Evolutionary conservation across 2,329 filamentous ascomycete species (phyloP), one percentile per base, ranked within the genome.

Genomic region (Paramyrothecium sp.): DNA sequence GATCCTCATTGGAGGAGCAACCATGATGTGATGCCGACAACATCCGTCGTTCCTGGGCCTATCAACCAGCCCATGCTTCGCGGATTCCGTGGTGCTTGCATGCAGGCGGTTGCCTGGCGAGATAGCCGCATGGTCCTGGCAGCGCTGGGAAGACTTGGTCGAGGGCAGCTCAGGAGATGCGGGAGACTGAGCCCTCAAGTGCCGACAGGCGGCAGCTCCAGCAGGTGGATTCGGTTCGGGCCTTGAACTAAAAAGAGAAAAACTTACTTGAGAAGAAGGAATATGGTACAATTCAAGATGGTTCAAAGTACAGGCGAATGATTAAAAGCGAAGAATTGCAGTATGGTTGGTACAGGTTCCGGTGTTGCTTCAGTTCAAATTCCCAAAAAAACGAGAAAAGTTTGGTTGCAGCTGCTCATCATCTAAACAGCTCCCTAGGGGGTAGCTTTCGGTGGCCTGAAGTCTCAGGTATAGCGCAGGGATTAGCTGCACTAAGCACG

Each of bases 401-500:
- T 44, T 44, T 44, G n/a, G 38, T 12, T 44, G 38, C n/a, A 44
- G n/a, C 38, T 30, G 26, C 26, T 30, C 26, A 30, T 30, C 26
- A 30, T 30, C 26, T 30, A 30, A 30, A 30, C 26, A 30, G 26
- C 26, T 30, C 26, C 26, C 26, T 30, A 30, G 26, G 26, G 26
- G 41, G 23, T 56, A 55, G 54, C 57, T 50, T 56, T 56, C 69
- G 65, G 60, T 57, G 61, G 71, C 70, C 71, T 72, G 68, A 73
- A 67, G 65, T 71, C 64, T 73, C 66, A 72, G 69, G 71, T 69
- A 66, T 60, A 22, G 21, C 46, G 47, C 47, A 50, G 20, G 17
- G 17, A 21, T 52, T 13, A 30, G 10, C 23, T 41, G 11, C 51
- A 13, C 23, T 17, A 34, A 30, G 13, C 22, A 21, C 50, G 10